These are phyloP conservation scores for Lophium mytilinum DNA, from an alignment of 495 filamentous ascomycete genomes.

Conservation along the genomic window DNA sequence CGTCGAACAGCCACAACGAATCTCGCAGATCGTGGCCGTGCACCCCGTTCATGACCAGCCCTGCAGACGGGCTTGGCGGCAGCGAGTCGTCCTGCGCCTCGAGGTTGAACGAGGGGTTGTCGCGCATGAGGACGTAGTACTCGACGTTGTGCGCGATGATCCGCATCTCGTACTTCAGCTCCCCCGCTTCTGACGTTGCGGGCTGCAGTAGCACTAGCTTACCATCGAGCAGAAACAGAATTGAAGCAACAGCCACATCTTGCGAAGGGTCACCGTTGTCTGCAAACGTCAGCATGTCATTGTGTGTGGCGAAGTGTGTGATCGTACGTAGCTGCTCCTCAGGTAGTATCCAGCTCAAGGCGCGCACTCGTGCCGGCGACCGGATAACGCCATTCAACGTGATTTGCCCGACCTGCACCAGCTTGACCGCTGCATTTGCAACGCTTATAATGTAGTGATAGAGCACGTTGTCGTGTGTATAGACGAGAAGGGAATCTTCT, in stretches of 20 bases:
- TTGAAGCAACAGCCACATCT: slow-evolving; percentile 88
- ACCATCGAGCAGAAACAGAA: slow-evolving; percentile 90
- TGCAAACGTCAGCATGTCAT: slow-evolving; percentile 23
- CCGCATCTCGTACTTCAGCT: slow-evolving; percentile 95
- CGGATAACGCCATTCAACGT: slow-evolving; percentile 93
- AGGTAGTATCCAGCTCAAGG: slow-evolving; percentile 91
- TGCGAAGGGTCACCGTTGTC: slow-evolving; percentile 89
- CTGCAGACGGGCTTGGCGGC: slow-evolving; percentile 46
- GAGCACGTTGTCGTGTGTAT: slow-evolving; percentile 92
- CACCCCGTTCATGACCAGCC: slow-evolving; percentile 38
- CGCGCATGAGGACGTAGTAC: slow-evolving; percentile 85
- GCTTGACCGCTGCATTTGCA: slow-evolving; percentile 53
- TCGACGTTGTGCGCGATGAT: slow-evolving; percentile 93
- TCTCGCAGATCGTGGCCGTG: slow-evolving; percentile 58
- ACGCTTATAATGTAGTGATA: slow-evolving; percentile 87
- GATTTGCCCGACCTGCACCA: slow-evolving; percentile 91
- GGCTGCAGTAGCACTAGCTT: slow-evolving; percentile 92
- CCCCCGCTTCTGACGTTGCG: slow-evolving; percentile 62
- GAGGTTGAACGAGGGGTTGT: slow-evolving; percentile 48
- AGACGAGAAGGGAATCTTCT: slow-evolving; percentile 89
- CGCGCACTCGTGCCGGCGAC: slow-evolving; percentile 82
- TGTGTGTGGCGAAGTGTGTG: neutral
- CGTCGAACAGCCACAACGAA: slow-evolving; percentile 93
- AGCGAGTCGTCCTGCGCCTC: slow-evolving; percentile 36
- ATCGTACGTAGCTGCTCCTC: slow-evolving; percentile 72